A percentile compares a stretch with the other conserved stretches of the same genome.
phyloP scores from a whole-genome alignment of 345 rosid genomes.

The Aethionema arabicum region DNA sequence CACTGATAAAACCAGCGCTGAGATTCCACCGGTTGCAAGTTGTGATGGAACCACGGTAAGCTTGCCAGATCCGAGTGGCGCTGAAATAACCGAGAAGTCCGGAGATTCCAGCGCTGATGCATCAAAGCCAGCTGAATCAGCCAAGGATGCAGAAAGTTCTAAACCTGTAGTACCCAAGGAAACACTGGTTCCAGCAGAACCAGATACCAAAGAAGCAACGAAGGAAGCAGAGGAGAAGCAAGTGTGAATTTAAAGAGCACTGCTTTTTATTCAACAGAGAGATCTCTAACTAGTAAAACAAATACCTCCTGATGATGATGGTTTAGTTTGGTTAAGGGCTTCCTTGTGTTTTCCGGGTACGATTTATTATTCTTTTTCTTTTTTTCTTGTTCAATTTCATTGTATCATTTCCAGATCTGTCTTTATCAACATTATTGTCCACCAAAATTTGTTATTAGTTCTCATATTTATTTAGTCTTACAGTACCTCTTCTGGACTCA shows the following conservation, averaged over 20 bases:
- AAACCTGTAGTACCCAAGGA: conserved; percentile 20
- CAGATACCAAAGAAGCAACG: conserved; percentile 25
- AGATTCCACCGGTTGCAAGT: conserved; percentile 16
- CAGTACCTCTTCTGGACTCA: background rate
- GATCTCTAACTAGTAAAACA: conserved; percentile 23
- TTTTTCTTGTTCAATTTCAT: conserved; percentile 7
- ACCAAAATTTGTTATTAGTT: conserved; percentile 29
- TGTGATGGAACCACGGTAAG: conserved; percentile 6
- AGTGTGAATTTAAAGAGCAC: conserved; percentile 6
- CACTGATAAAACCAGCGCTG: conserved; percentile 20
- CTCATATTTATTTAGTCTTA: conserved; percentile 10
- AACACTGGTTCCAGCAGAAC: conserved; percentile 17
- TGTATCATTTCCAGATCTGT: conserved; percentile 26
- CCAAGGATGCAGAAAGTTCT: conserved; percentile 22
- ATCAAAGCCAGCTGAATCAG: conserved; percentile 17
- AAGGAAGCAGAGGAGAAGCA: conserved; percentile 30
- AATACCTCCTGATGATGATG: conserved; percentile 3
- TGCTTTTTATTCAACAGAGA: background rate
- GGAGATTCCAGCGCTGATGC: conserved; percentile 25
- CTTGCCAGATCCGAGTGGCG: background rate
- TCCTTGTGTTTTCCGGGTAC: conserved; percentile 24
- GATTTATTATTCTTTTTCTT: conserved; percentile 30
- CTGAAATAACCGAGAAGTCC: conserved; percentile 11
- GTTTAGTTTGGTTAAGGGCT: conserved; percentile 28
- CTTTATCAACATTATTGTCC: conserved; percentile 21